phyloP scores from a whole-genome alignment of 2,329 filamentous ascomycete species.

The Seiridium cupressi region DNA sequence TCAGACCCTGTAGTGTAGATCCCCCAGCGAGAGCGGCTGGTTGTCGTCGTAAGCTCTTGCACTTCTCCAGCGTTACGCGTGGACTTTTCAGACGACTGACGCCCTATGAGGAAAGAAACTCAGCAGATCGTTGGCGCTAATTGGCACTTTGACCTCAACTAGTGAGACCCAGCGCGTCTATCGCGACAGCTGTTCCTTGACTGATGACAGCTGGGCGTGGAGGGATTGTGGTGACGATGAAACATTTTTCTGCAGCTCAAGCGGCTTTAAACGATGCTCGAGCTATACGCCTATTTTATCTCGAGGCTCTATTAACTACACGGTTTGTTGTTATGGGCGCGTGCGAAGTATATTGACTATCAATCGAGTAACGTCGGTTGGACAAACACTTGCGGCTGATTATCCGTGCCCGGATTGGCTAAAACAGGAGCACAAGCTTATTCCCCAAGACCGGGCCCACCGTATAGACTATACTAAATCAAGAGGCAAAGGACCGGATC shows the following conservation, averaged over 20 bases:
- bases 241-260: too few relatives aligned
- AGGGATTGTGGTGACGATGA: not conserved
- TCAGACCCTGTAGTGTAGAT: too few relatives aligned
- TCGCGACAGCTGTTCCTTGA: not conserved
- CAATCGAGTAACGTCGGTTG: too few relatives aligned
- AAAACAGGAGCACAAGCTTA: not conserved
- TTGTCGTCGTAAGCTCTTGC: not conserved
- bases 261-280: too few relatives aligned
- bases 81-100: not conserved
- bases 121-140: not conserved
- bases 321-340: not conserved
- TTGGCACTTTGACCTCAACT: not conserved
- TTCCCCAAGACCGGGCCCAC: not conserved
- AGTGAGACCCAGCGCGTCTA: not conserved
- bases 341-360: not conserved
- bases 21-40: too few relatives aligned
- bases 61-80: not conserved
- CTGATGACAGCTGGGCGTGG: not conserved
- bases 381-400: too few relatives aligned
- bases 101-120: not conserved
- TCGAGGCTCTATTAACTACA: too few relatives aligned
- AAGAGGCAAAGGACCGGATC: not conserved
- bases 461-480: not conserved
- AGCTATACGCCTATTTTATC: too few relatives aligned
- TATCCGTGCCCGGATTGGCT: not conserved